These are phyloP conservation scores for Lachnellula hyalina DNA, from an alignment of 2,329 filamentous ascomycete species.

Conservation along the genomic window DNA sequence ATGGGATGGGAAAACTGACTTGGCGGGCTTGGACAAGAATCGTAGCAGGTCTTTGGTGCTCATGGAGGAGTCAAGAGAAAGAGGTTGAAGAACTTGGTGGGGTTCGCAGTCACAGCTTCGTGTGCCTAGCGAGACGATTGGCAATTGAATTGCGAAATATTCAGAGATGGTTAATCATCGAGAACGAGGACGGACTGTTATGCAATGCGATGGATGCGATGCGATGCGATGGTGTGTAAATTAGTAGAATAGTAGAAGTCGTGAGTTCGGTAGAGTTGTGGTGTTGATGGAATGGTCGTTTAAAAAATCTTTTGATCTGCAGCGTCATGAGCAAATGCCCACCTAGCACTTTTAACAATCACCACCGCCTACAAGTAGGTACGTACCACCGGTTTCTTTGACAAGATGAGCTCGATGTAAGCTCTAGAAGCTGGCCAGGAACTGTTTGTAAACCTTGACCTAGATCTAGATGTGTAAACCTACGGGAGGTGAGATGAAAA, in stretches of 20 bases:
- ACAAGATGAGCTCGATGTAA: background rate
- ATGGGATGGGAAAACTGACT: slow-evolving; percentile 52
- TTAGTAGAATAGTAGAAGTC: background rate
- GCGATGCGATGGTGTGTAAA: background rate
- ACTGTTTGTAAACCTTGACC: background rate
- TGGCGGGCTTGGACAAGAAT: slow-evolving; percentile 91
- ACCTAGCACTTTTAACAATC: background rate
- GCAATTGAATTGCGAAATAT: slow-evolving; percentile 5
- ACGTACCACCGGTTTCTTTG: background rate
- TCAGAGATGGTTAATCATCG: background rate
- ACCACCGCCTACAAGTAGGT: background rate
- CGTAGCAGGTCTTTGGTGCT: slow-evolving; percentile 84
- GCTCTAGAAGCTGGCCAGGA: background rate
- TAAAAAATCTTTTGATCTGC: background rate
- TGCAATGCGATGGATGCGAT: too few species aligned
- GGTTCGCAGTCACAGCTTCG: slow-evolving; percentile 16
- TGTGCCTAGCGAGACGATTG: slow-evolving; percentile 18
- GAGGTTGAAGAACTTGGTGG: slow-evolving; percentile 2
- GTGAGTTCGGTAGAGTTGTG: background rate
- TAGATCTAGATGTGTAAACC: background rate
- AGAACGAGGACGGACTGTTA: background rate
- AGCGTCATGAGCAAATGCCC: background rate
- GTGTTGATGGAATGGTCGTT: background rate
- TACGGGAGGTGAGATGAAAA: too few species aligned
- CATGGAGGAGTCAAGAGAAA: slow-evolving; percentile 59